A percentile compares a stretch with the other conserved stretches of the same genome.
phyloP scores from a whole-genome alignment of 306 rosid species.

The Prosopis cineraria region DNA sequence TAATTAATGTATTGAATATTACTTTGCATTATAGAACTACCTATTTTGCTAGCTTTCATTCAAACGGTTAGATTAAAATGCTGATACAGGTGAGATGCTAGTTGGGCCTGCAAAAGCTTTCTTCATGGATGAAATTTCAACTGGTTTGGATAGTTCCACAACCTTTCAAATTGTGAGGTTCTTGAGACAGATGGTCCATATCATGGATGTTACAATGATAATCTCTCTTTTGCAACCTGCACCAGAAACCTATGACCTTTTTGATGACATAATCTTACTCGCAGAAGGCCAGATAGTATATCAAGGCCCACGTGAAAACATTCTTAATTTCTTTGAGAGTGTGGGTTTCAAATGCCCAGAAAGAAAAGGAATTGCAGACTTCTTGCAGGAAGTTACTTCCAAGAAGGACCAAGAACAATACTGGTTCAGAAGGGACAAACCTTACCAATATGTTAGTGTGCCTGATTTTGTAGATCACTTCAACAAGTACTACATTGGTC shows the following conservation, averaged over 20 bases:
- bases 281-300: constrained; percentile 38
- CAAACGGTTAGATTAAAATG: constrained; percentile 3
- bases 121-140: constrained; percentile 80
- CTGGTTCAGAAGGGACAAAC: constrained; percentile 57
- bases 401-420: constrained; percentile 81
- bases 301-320: not conserved
- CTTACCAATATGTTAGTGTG: constrained; percentile 54
- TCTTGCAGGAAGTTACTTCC: constrained; percentile 44
- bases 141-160: constrained; percentile 79
- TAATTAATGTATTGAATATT: not conserved
- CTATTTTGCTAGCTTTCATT: constrained; percentile 1
- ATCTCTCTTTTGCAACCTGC: constrained; percentile 10
- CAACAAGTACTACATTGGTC: constrained; percentile 42
- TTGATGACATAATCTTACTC: constrained; percentile 39
- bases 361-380: not conserved
- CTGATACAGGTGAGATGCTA: constrained; percentile 62
- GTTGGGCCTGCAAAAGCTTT: constrained; percentile 72
- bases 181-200: constrained; percentile 69
- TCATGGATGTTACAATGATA: constrained; percentile 61
- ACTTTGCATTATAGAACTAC: not conserved
- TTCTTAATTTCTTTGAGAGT: not conserved
- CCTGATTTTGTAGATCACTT: constrained; percentile 52
- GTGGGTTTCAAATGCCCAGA: not conserved
- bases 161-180: constrained; percentile 63
- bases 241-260: not conserved